Evolutionary conservation across 2,329 filamentous ascomycete genomes (phyloP), one percentile per base, ranked within the genome.

Genomic region (Trichoderma sp.): DNA sequence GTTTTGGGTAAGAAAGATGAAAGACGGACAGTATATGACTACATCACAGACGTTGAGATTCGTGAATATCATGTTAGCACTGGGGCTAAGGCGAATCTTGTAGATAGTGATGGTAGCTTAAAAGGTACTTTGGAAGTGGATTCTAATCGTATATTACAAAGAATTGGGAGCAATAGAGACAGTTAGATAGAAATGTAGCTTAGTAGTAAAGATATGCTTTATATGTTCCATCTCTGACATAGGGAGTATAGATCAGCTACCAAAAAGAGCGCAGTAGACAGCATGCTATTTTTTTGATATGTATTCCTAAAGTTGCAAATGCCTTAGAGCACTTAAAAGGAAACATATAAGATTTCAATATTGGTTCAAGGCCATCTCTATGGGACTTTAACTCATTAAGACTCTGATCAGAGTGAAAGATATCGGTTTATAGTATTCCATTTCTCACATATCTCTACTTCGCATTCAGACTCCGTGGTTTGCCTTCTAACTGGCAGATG

Each of bases 41-140:
- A 85, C 71, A 73, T 75, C 2, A 72, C 75, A n/a, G 79, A 83
- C 65, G 79, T 83, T 47, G 85, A 87, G 72, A 79, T 87, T 27
- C 79, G 79, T 35, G 73, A 85, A 24, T 87, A 86, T 68, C 78
- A 83, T 47, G 79, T 76, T 4, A 74, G 70, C 2, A 74, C 80
- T 27, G 83, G 83, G 0, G 79, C 83, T 2, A 82, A 76, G 70
- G 76, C 82, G 0, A 76, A 77, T 1, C 68, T 87, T 4, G 79
- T 86, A 1, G 80, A 84, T 71, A 79, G 74, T 1, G 77, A 83
- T 3, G 84, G 85, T 1, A 79, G 79, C 35, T 21, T 16, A 19
- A 58, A 24, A 33, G 68, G 61, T 6, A 29, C 16, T 11, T n/a
- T 68, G 52, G 33, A 62, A 21, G 35, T 66, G 3, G 63, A 29